Evolutionary conservation across 2,329 filamentous ascomycete species (phyloP), one percentile per base, ranked within the genome.

Genomic region (Aspergillus bombycis): DNA sequence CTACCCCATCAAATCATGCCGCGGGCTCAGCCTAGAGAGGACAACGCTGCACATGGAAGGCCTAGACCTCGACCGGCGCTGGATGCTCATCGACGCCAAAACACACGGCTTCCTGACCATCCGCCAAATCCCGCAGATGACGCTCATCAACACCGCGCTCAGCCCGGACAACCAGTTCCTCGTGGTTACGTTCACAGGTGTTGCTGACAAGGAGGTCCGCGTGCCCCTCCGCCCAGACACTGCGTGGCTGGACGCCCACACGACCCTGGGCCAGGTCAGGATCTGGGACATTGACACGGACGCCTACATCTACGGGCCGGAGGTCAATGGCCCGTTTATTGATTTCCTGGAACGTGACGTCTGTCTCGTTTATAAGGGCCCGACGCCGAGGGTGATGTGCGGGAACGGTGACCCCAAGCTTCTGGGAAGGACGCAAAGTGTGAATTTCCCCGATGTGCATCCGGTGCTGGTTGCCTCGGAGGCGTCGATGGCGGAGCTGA

Each of bases 1-100:
- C 68, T 89, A 89, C 71, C 88, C 88, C 14, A 86, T 90, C 70
- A 90, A 90, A 71, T 89, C 87, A 64, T 90, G 88, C 68, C 86
- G 88, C 53, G 88, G 88, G 11, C 80, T 90, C 67, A 79, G 83
- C 46, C 78, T 89, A 11, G 73, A 81, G 19, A 81, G 79, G 3
- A 82, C 85, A 2, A 79, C 77, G 5, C 78, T 90, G 1, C 79
- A 84, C 38, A 82, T 81, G 53, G 83, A 85, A 4, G 88, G 88
- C 0, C 80, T 90, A 12, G 85, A 87, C 52, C 79, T 89, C 14
- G 88, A 90, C 72, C 80, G 88, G 8, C 84, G 86, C 66, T 90
- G 88, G 87, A 90, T 90, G 88, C 87, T 89, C 74, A 81, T 89
- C 55, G 81, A 85, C 38, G 80, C 82, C 2, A 77, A 81, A 19